A percentile compares a stretch with the other conserved stretches of the same genome.
These are phyloP conservation scores for Pachysandra terminalis DNA, from an alignment of 164 flowering plant species.

Conservation along the genomic window DNA sequence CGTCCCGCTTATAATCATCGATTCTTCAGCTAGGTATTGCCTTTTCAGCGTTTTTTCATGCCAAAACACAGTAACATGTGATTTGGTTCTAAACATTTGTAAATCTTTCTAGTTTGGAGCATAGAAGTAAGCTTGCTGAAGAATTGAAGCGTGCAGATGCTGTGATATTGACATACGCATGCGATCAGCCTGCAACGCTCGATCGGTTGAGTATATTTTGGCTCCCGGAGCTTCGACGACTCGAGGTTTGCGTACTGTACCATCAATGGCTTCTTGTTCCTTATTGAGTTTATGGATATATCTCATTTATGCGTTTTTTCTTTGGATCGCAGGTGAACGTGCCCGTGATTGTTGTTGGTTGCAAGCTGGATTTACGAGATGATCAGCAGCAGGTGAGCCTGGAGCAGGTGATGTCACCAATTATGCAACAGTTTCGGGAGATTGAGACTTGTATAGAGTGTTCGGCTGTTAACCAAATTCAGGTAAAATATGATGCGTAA, in stretches of 20 bases:
- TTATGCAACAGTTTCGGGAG: no score
- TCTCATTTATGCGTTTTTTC: neutral
- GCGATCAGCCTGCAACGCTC: no score
- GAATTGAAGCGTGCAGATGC: slow-evolving; percentile 88
- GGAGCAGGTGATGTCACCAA: no score
- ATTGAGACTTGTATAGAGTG: slow-evolving; percentile 99
- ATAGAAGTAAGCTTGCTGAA: slow-evolving; percentile 54
- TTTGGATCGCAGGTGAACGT: slow-evolving; percentile 41
- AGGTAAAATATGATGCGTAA: slow-evolving; percentile 53
- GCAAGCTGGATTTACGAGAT: no score
- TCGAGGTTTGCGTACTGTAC: slow-evolving; percentile 52
- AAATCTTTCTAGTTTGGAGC: slow-evolving; percentile 45
- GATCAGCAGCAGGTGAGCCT: no score
- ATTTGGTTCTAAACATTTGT: neutral
- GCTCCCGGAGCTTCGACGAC: no score
- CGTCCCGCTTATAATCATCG: slow-evolving; percentile 57
- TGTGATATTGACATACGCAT: slow-evolving; percentile 88
- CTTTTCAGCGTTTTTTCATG: neutral
- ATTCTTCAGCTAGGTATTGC: slow-evolving; percentile 54
- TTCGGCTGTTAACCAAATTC: slow-evolving; percentile 73
- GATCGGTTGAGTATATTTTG: no score
- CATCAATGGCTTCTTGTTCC: neutral
- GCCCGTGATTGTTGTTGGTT: no score
- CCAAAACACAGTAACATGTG: neutral
- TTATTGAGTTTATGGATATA: neutral